Conservation (phyloP, 2,329 filamentous ascomycete species). For the Rutstroemia sp. region DNA sequence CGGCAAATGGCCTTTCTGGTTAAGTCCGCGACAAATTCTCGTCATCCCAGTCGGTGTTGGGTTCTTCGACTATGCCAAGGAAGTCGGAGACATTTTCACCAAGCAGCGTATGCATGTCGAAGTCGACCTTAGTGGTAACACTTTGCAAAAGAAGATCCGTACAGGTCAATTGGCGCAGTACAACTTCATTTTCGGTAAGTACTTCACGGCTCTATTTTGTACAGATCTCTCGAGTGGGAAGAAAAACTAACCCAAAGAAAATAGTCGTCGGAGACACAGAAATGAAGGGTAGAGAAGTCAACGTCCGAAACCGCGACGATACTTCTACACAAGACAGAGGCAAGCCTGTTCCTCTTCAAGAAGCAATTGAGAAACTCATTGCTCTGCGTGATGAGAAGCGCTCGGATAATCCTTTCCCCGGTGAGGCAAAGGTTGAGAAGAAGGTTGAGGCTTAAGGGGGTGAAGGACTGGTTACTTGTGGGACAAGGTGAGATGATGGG, state of each 20-base stretch:
- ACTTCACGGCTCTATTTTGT: background rate
- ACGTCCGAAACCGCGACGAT: conserved; percentile 58
- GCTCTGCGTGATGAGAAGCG: conserved; percentile 42
- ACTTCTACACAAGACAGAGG: conserved; percentile 54
- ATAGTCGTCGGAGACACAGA: conserved; percentile 56
- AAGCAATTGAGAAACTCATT: conserved; percentile 48
- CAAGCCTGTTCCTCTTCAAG: conserved; percentile 48
- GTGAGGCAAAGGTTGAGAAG: conserved; percentile 14
- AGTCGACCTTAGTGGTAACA: conserved; percentile 67
- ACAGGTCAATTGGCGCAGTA: conserved; percentile 74
- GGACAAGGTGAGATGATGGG: too few relatives aligned
- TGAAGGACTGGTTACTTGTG: too few relatives aligned
- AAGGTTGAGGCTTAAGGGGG: background rate
- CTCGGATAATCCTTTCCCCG: conserved; percentile 33
- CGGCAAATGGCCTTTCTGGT: conserved; percentile 86
- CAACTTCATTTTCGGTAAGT: conserved; percentile 71
- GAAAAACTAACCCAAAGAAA: conserved; percentile 7
- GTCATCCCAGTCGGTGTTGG: conserved; percentile 71
- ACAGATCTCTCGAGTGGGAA: background rate
- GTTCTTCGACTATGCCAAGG: conserved; percentile 65
- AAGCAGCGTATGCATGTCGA: conserved; percentile 63
- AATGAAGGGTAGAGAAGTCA: conserved; percentile 51
- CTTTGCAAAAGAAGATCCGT: conserved; percentile 84
- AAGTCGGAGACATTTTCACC: conserved; percentile 63
- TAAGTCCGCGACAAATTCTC: conserved; percentile 74